Base-by-base conservation (phyloP, 75 land plant species). In the Selaginella tamariscina region DNA sequence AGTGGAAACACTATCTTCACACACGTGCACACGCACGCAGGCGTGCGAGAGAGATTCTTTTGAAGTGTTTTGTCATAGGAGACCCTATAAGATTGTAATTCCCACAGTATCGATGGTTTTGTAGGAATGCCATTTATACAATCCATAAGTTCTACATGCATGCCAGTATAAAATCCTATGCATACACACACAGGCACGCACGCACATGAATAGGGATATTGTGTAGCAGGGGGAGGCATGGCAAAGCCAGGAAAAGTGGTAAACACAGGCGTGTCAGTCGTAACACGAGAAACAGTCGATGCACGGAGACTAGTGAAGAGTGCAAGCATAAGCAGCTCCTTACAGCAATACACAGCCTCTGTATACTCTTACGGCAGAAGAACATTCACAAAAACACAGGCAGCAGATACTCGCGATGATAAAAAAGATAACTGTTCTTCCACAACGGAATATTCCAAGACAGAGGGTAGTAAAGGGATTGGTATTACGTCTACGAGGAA, bases 201-300 rank as follows among this genome's bases (percentile, higher is more conserved):
- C n/a, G n/a, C n/a, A n/a, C n/a, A n/a, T n/a, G n/a, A n/a, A n/a
- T n/a, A n/a, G n/a, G n/a, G n/a, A n/a, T n/a, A n/a, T n/a, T n/a
- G n/a, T n/a, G n/a, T n/a, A n/a, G n/a, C 49, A 39, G 49, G 49
- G 5, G 49, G 49, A 5, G 5, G 5, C 11, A 15, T 15, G 15
- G 49, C 49, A 39, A 39, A 39, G 49, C 49, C 49, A 39, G 49
- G 49, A 5, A 39, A 39, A 39, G 49, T 39, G 49, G 49, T 39
- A 15, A 39, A 39, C 49, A 5, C 49, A 5, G 49, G 49, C 5
- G 49, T 39, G 49, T 39, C 49, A 15, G 49, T 39, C 49, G 49
- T 39, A 15, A 39, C 49, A 5, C 49, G 49, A 39, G 49, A 39
- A 5, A 39, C 49, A 15, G 49, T 39, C 15, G 49, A 39, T 39